Evolutionary conservation across 2,329 filamentous ascomycete genomes (phyloP).

Genomic region (Leptoxyphium fumago): DNA sequence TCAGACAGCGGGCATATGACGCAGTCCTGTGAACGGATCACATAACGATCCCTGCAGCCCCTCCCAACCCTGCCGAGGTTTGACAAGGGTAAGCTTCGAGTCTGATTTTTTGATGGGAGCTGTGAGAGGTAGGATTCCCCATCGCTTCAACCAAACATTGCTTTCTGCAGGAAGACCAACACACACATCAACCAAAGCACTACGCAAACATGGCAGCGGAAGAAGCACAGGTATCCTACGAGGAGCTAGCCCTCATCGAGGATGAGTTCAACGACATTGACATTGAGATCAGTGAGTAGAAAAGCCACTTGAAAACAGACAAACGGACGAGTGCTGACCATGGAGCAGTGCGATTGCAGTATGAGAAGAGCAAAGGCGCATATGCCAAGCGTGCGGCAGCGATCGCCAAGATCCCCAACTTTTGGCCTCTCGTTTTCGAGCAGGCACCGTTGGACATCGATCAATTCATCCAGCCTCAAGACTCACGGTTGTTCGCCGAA

Average conservation of each 20-base stretch:
- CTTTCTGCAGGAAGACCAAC: too few species aligned
- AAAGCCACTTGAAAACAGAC: neutral
- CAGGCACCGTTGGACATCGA: conserved; percentile 75
- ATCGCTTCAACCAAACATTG: too few species aligned
- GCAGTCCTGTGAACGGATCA: too few species aligned
- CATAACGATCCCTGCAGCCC: too few species aligned
- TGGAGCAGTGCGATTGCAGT: conserved; percentile 55
- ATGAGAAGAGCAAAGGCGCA: conserved; percentile 51
- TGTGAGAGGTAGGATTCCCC: too few species aligned
- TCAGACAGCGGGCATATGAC: too few species aligned
- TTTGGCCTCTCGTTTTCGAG: conserved; percentile 92
- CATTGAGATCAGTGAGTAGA: conserved; percentile 59
- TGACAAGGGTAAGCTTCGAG: too few species aligned
- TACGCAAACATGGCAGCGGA: conserved; percentile 7
- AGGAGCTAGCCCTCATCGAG: conserved; percentile 67
- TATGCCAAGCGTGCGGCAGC: conserved; percentile 63
- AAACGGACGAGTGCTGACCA: neutral
- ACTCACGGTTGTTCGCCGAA: conserved; percentile 57
- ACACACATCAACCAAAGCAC: too few species aligned
- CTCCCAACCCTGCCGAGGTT: too few species aligned
- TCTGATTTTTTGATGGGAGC: too few species aligned
- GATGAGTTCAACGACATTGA: conserved; percentile 73
- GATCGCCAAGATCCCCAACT: conserved; percentile 61
- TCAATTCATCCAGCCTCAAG: conserved; percentile 69
- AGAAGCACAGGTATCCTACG: conserved; percentile 42